Conservation (phyloP, 148 eudicot genomes). For the Dysphania ambrosioides region DNA sequence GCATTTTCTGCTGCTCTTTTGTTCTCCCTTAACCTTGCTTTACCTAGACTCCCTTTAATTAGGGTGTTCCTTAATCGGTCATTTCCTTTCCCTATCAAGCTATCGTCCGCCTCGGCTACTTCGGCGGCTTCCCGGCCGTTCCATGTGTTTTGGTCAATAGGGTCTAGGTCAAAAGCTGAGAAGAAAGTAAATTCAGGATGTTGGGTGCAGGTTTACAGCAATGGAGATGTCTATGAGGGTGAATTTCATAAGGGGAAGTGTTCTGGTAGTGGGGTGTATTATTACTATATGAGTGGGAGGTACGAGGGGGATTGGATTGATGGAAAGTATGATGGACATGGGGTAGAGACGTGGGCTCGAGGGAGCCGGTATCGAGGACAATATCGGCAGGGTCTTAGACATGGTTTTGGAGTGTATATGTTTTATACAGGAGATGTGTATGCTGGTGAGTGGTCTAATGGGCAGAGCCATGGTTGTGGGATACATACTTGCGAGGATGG, state of each 20-base stretch:
- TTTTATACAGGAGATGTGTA: constrained; percentile 93
- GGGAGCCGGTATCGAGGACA: constrained; percentile 91
- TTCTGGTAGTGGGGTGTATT: constrained; percentile 93
- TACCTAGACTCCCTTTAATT: constrained; percentile 77
- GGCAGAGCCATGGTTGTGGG: constrained; percentile 97
- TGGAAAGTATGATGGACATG: constrained; percentile 92
- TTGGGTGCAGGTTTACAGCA: constrained; percentile 73
- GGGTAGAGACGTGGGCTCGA: constrained; percentile 93
- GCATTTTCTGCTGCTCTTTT: constrained; percentile 85
- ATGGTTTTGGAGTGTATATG: constrained; percentile 93
- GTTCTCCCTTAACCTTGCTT: constrained; percentile 75
- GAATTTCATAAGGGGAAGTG: constrained; percentile 91
- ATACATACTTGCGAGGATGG: constrained; percentile 96
- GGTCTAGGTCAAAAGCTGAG: constrained; percentile 57
- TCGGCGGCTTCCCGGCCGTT: constrained; percentile 34
- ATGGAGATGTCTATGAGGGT: constrained; percentile 94
- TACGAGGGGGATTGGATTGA: constrained; percentile 97
- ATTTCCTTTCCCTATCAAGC: constrained; percentile 55
- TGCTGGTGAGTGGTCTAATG: constrained; percentile 94
- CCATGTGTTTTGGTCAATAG: constrained; percentile 91
- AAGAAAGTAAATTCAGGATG: constrained; percentile 64
- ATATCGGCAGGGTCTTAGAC: constrained; percentile 84
- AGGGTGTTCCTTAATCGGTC: constrained; percentile 63
- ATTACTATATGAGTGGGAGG: constrained; percentile 88
- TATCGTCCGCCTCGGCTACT: constrained; percentile 25